These are phyloP conservation scores for Backusella psychrophila DNA, from an alignment of 192 early-diverging fungal species.

Conservation along the genomic window DNA sequence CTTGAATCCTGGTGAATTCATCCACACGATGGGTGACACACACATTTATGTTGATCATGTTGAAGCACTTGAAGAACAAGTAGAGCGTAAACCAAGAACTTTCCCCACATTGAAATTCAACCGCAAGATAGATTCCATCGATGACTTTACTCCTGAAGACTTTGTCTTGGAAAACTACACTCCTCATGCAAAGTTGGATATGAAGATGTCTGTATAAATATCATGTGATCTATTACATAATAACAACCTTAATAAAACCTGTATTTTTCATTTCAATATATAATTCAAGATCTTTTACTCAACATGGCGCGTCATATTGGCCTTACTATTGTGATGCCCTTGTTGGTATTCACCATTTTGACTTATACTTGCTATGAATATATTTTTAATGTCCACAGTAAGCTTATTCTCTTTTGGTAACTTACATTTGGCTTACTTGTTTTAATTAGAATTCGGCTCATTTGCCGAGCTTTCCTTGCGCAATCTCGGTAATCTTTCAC, in stretches of 20 bases:
- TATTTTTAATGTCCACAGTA: constrained; percentile 26
- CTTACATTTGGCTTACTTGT: not conserved
- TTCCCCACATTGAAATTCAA: constrained; percentile 81
- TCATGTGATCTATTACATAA: not conserved
- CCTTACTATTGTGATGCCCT: constrained; percentile 13
- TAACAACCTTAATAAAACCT: not conserved
- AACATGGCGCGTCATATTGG: not conserved
- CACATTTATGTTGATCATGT: constrained; percentile 94
- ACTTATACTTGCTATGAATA: constrained; percentile 25
- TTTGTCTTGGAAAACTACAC: constrained; percentile 80
- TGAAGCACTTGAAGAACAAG: constrained; percentile 78
- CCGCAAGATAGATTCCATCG: constrained; percentile 53
- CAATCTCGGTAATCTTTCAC: not conserved
- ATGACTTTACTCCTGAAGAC: constrained; percentile 78
- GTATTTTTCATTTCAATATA: not conserved
- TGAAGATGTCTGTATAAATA: constrained; percentile 93
- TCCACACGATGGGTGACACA: constrained; percentile 94
- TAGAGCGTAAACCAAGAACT: constrained; percentile 68
- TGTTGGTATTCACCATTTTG: constrained; percentile 15
- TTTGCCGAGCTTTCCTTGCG: not conserved
- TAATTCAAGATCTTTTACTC: not conserved
- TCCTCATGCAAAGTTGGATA: constrained; percentile 84
- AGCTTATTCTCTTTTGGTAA: not conserved
- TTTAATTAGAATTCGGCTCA: not conserved
- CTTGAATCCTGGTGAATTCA: constrained; percentile 77